phyloP scores from a whole-genome alignment of 306 rosid genomes.

The Cucumis cinereus region DNA sequence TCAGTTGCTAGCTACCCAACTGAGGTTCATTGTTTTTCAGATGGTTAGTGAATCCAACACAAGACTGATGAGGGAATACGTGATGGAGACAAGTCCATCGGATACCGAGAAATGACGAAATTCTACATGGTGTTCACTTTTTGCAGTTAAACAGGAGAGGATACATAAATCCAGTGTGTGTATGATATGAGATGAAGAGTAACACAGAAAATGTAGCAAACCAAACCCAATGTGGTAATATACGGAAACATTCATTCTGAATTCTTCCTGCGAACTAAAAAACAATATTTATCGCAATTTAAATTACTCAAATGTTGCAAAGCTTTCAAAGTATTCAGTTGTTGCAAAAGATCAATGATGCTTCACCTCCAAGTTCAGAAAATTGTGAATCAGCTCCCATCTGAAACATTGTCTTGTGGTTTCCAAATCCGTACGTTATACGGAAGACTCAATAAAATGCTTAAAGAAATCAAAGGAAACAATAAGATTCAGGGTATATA shows the following conservation, averaged over 20 bases:
- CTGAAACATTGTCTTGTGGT: background rate
- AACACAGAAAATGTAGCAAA: background rate
- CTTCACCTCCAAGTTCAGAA: background rate
- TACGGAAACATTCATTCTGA: background rate
- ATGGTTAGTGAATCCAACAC: slow-evolving; percentile 72
- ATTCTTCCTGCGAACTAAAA: background rate
- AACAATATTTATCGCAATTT: background rate
- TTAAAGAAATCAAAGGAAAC: background rate
- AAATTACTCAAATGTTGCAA: background rate
- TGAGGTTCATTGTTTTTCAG: slow-evolving; percentile 27
- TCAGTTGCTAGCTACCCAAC: background rate
- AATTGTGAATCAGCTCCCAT: background rate
- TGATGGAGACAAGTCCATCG: slow-evolving; percentile 45
- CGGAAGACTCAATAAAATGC: background rate
- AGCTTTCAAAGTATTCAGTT: background rate
- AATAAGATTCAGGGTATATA: background rate
- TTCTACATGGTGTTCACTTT: background rate
- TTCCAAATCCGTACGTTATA: background rate
- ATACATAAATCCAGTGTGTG: background rate
- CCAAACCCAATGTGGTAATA: background rate
- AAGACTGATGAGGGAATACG: slow-evolving; percentile 60
- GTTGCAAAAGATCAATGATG: background rate
- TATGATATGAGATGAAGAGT: background rate
- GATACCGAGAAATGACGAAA: slow-evolving; percentile 26
- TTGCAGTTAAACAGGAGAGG: background rate